These are phyloP conservation scores for Pythium periplocum DNA, from an alignment of 352 stramenopile species.

Conservation along the genomic window DNA sequence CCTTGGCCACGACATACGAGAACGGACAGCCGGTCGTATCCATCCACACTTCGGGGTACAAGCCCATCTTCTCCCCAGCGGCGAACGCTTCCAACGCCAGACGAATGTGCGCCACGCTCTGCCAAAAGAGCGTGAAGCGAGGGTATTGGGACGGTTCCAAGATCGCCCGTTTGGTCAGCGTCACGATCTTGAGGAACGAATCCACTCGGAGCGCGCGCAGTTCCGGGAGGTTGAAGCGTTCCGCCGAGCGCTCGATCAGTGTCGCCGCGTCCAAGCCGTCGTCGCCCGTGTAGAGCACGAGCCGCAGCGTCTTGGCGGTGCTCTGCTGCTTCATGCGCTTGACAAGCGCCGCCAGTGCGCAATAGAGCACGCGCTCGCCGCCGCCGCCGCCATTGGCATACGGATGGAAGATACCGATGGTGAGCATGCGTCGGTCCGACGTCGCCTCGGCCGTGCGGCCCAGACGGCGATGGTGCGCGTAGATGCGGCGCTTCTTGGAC, in stretches of 20 bases:
- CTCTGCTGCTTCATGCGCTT: conserved; percentile 22
- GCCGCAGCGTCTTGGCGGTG: conserved; percentile 19
- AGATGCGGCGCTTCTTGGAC: conserved; percentile 35
- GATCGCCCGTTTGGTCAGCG: conserved; percentile 53
- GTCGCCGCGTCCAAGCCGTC: conserved; percentile 49
- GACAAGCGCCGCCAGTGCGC: conserved; percentile 87
- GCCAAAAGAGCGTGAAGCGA: conserved; percentile 93
- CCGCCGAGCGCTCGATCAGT: conserved; percentile 70
- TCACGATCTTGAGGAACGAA: conserved; percentile 62
- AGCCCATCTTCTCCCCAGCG: conserved; percentile 26
- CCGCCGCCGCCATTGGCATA: conserved; percentile 94
- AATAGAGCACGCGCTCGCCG: conserved; percentile 98
- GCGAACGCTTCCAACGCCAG: conserved; percentile 87
- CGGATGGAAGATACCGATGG: conserved; percentile 92
- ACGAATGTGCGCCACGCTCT: conserved; percentile 93
- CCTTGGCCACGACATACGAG: conserved; percentile 91
- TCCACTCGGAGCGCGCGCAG: conserved; percentile 45
- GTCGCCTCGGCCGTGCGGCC: not conserved
- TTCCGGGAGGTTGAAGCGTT: conserved; percentile 87
- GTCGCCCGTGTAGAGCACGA: conserved; percentile 78
- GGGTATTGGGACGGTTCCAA: conserved; percentile 80
- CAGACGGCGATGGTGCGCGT: conserved; percentile 20
- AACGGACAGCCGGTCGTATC: conserved; percentile 98
- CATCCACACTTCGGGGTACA: conserved; percentile 90
- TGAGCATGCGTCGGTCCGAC: conserved; percentile 17